Percentiles rank a stretch among this genome's conserved stretches.
Conservation (phyloP, 2,329 filamentous ascomycete genomes). For the Aspergillus fructus region DNA sequence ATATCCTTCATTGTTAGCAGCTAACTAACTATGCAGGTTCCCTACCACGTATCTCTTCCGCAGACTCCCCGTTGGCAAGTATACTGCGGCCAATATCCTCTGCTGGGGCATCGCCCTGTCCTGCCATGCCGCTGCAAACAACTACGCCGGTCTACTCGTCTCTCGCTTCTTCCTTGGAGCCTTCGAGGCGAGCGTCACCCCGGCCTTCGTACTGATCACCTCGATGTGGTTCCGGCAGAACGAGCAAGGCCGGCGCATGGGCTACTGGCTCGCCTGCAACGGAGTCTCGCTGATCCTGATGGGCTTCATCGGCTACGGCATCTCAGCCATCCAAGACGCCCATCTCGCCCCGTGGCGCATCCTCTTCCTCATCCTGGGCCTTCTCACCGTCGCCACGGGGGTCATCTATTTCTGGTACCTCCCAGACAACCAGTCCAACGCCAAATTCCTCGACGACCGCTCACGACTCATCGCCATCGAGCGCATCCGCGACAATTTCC, state of each 20-base stretch:
- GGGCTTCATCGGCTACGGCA: slow-evolving; percentile 12
- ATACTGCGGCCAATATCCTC: slow-evolving; percentile 40
- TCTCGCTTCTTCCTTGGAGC: slow-evolving; percentile 21
- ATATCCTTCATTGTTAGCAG: too few relatives aligned
- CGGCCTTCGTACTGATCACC: slow-evolving; percentile 15
- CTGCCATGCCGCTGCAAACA: slow-evolving; percentile 16
- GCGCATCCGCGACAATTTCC: slow-evolving; percentile 31
- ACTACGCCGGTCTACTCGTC: slow-evolving; percentile 20
- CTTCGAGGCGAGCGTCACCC: slow-evolving; percentile 16
- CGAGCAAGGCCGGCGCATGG: slow-evolving; percentile 17
- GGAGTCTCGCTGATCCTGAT: slow-evolving; percentile 16
- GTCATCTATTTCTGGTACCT: slow-evolving; percentile 11
- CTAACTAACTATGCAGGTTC: slow-evolving; percentile 17
- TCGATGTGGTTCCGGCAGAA: slow-evolving; percentile 15
- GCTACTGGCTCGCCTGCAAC: slow-evolving; percentile 16
- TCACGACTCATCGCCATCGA: slow-evolving; percentile 16
- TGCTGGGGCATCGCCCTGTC: slow-evolving; percentile 21
- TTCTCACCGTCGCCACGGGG: slow-evolving; percentile 11
- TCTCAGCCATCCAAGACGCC: slow-evolving; percentile 3
- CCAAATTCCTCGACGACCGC: slow-evolving; percentile 12
- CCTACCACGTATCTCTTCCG: slow-evolving; percentile 51
- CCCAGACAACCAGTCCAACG: slow-evolving; percentile 13
- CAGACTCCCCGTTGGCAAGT: slow-evolving; percentile 49
- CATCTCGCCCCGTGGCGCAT: slow-evolving; percentile 12
- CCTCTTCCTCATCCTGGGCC: slow-evolving; percentile 16